These are phyloP conservation scores for Ogataea trehalophila DNA, from an alignment of 805 yeast species.

Conservation along the genomic window DNA sequence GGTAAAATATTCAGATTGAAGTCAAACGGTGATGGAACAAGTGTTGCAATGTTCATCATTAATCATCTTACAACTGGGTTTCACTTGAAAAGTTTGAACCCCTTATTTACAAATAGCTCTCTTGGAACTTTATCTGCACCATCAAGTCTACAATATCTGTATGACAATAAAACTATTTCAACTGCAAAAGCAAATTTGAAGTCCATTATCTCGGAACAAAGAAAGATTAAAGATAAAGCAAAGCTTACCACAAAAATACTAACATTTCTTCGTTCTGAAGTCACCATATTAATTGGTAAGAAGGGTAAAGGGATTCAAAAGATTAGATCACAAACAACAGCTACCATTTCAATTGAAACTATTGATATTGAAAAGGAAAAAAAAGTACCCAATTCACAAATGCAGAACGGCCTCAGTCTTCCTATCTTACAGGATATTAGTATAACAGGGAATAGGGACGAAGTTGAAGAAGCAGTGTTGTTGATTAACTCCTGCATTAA, in stretches of 20 bases:
- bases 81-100: too few species aligned
- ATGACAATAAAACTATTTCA: too few species aligned
- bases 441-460: constrained; percentile 5
- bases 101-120: too few species aligned
- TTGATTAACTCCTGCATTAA: too few species aligned
- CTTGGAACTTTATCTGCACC: too few species aligned
- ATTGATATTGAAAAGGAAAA: constrained; percentile 18
- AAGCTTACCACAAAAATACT: constrained; percentile 9
- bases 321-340: constrained; percentile 32
- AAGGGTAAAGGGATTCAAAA: constrained; percentile 35
- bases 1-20: neutral
- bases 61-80: too few species aligned
- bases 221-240: neutral
- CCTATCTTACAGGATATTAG: constrained; percentile 2
- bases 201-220: neutral
- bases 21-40: neutral
- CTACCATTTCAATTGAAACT: constrained; percentile 34
- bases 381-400: neutral
- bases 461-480: too few species aligned
- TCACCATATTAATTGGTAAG: constrained; percentile 39
- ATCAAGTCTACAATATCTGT: too few species aligned
- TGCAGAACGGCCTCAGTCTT: too few species aligned
- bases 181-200: neutral
- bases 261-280: constrained; percentile 28
- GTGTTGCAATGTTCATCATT: neutral